Evolutionary conservation across 305 asterid genomes (phyloP), one percentile per base, ranked within the genome.

Genomic region (Fraxinus albicans): DNA sequence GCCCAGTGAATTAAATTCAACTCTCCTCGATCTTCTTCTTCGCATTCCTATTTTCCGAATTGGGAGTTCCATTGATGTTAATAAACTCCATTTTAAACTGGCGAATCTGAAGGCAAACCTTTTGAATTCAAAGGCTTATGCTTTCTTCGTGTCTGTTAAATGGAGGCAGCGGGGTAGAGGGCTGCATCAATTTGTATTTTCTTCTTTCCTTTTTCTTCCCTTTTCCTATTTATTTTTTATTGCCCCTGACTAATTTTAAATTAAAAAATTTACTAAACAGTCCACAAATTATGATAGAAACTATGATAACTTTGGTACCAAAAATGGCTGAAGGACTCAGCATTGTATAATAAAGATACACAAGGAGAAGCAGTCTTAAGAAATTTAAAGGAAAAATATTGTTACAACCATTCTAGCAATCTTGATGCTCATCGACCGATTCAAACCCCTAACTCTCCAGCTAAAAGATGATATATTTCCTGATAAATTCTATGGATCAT

Each of bases 1-100:
- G 44, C 95, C 96, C 86, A 91, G 93, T 40, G 47, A 40, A 40
- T 40, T 73, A 94, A 90, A 1, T 38, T 84, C 87, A 96, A 69
- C 77, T 88, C 94, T 88, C 89, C 78, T 82, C 87, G 87, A 86
- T 92, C 79, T 79, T 55, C 76, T 47, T 35, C 12, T 42, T 89
- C 86, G 33, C n/a, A 80, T 80, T 79, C 40, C 17, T 67, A 67
- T 67, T 29, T 67, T 25, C 17, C 6, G 36, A 25, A 67, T 27
- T 67, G 36, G n/a, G 74, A 67, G 36, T 67, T 25, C 31, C 80
- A 80, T 27, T 34, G 76, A 42, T 53, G 31, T 53, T 73, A 33
- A 29, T 35, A 9, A 87, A 73, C 70, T 80, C 85, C 89, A 86
- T 84, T 25, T 67, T 67, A 15, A 23, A 21, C 33, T 63, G 34